phyloP scores from a whole-genome alignment of 2,329 filamentous ascomycete genomes.

The Neopestalotiopsis sp. region DNA sequence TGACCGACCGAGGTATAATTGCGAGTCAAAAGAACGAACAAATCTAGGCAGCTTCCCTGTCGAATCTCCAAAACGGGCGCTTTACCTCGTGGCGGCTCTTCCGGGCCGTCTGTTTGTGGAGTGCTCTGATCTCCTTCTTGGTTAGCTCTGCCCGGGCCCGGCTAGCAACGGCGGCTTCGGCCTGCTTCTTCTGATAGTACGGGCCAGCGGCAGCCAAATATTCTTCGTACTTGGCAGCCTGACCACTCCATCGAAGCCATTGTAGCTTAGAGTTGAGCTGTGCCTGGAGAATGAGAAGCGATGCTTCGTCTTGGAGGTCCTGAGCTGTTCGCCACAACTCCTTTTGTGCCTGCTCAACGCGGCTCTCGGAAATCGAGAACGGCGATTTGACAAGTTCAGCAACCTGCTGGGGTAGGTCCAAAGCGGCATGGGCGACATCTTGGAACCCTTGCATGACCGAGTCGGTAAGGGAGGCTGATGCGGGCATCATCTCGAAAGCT shows the following conservation, averaged over 20 bases:
- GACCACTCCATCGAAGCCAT: slow-evolving; percentile 61
- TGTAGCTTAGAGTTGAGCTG: slow-evolving; percentile 62
- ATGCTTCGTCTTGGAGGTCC: slow-evolving; percentile 45
- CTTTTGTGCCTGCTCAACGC: slow-evolving; percentile 36
- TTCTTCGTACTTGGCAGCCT: slow-evolving; percentile 48
- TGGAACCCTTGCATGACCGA: slow-evolving; percentile 34
- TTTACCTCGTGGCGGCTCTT: slow-evolving; percentile 26
- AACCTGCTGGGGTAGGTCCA: slow-evolving; percentile 26
- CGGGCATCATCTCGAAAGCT: slow-evolving; percentile 36
- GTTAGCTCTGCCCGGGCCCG: slow-evolving; percentile 34
- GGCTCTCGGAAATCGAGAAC: slow-evolving; percentile 30
- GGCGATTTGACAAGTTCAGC: slow-evolving; percentile 31
- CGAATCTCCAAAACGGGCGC: slow-evolving; percentile 32
- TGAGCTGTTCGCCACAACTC: slow-evolving; percentile 39
- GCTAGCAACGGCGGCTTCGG: slow-evolving; percentile 37
- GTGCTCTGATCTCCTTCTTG: slow-evolving; percentile 34
- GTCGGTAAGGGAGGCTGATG: slow-evolving; percentile 37
- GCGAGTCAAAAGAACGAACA: slow-evolving; percentile 23
- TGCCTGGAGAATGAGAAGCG: slow-evolving; percentile 54
- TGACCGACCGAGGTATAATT: slow-evolving; percentile 33
- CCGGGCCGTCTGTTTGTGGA: slow-evolving; percentile 31
- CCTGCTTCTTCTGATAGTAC: slow-evolving; percentile 45
- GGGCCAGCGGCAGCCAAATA: slow-evolving; percentile 55
- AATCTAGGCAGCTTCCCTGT: slow-evolving; percentile 24
- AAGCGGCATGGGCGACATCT: slow-evolving; percentile 31